Conservation (phyloP, 169 alveolate species). For the Eimeria maxima region DNA sequence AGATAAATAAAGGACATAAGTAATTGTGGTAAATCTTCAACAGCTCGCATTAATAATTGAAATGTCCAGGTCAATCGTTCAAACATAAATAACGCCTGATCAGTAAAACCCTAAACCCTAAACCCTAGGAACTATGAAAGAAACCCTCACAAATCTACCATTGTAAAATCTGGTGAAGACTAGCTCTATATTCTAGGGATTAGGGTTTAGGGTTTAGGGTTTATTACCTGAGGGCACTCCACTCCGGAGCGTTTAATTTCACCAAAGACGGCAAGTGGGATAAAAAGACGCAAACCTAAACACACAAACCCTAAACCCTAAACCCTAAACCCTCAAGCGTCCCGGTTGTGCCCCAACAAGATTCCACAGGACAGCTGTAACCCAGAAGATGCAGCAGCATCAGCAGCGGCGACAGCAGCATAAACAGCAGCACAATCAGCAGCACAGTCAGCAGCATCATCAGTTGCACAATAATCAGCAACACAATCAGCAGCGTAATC, state of each 20-base stretch:
- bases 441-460: not conserved
- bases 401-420: constrained; percentile 24
- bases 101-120: not conserved
- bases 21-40: constrained; percentile 82
- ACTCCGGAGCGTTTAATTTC: constrained; percentile 23
- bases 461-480: not conserved
- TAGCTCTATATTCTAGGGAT: not conserved
- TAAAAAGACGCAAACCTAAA: constrained; percentile 29
- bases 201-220: constrained; percentile 29
- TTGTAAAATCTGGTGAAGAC: not conserved
- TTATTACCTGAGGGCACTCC: constrained; percentile 32
- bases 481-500: not conserved
- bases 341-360: not conserved
- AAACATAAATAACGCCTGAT: constrained; percentile 78
- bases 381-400: not conserved
- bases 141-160: not conserved
- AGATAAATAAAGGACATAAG: constrained; percentile 71
- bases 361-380: not conserved
- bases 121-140: not conserved
- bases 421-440: not conserved
- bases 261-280: constrained; percentile 12
- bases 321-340: constrained; percentile 2
- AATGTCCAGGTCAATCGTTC: constrained; percentile 78
- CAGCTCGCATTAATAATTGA: constrained; percentile 73
- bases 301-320: constrained; percentile 35